Percentiles rank a stretch among this genome's conserved stretches.
Conservation (phyloP, 2,329 filamentous ascomycete genomes). For the Pestalotiopsis sp. region DNA sequence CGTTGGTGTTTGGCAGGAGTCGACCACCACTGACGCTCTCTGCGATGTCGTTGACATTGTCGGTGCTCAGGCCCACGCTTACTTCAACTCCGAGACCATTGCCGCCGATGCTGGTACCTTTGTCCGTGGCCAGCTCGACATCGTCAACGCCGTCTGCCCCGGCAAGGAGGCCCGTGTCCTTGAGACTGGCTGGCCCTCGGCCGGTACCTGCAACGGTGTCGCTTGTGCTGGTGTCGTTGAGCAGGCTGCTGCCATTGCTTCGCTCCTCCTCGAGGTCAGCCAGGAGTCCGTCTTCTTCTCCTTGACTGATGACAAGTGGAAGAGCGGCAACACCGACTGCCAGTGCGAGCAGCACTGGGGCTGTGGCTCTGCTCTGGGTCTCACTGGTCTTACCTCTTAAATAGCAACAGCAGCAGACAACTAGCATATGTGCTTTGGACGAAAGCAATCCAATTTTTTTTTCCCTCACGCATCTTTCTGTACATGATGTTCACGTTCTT, state of each 20-base stretch:
- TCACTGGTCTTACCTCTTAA: constrained; percentile 2
- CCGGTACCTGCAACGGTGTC: constrained; percentile 68
- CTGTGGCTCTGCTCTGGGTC: constrained; percentile 53
- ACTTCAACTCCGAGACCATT: constrained; percentile 77
- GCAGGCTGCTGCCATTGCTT: constrained; percentile 72
- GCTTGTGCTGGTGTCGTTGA: constrained; percentile 68
- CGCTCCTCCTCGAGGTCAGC: constrained; percentile 68
- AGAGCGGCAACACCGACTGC: constrained; percentile 64
- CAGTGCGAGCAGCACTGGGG: constrained; percentile 83
- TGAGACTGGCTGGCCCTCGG: constrained; percentile 87
- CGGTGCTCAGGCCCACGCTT: constrained; percentile 88
- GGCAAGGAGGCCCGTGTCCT: constrained; percentile 77
- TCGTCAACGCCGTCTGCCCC: constrained; percentile 70
- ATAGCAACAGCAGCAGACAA: constrained; percentile 2
- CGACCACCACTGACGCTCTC: constrained; percentile 57
- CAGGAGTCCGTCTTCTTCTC: constrained; percentile 79
- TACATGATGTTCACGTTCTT: constrained; percentile 14
- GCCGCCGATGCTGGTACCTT: constrained; percentile 74
- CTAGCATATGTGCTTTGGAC: background rate
- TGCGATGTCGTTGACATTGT: constrained; percentile 78
- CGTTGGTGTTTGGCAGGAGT: constrained; percentile 73
- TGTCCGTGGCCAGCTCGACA: constrained; percentile 70
- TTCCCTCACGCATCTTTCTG: constrained; percentile 14
- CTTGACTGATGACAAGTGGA: constrained; percentile 80
- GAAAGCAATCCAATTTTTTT: background rate